Base-by-base conservation (phyloP, 1,139 yeast genomes). In the Suhomyces kunorum region DNA sequence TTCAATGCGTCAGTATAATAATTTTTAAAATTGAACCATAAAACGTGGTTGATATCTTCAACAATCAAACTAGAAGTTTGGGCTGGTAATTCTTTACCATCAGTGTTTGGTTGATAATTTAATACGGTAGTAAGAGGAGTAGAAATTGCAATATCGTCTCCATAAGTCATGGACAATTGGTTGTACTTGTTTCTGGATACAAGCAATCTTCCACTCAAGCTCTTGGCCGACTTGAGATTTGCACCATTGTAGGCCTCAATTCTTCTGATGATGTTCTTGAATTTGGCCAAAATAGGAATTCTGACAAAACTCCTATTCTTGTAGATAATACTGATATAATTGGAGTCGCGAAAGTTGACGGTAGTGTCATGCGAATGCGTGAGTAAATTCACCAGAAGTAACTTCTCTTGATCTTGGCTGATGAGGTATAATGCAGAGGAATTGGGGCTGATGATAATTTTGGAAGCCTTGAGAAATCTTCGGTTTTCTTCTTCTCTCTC, bases 11-110 rank as follows among this genome's bases (percentile, higher is more conserved):
- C 73, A 41, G 63, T 51, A 32, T 58, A 61, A 44, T 60, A 62
- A 44, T 67, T 65, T 28, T 57, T 58, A 41, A 68, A 70, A 43
- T 66, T 66, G 46, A 61, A 71, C 78, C 78, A 72, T 11, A 71
- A 47, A 5, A 66, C 50, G 42, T 71, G 76, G 44, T 66, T 64
- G 9, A 53, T 46, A 25, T 59, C 59, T 14, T 48, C 50, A 7
- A 58, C 59, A 1, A 59, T 55, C 2, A 53, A 50, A 23, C 33
- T 31, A 14, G 49, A 39, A 2, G 15, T 13, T 8, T 23, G 31
- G 3, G 25, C 20, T 4, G 20, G 12, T 18, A 13, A 12, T 28
- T 34, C 5, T 8, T 13, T 28, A 6, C 14, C 24, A 3, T 23
- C 23, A 3, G 32, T 14, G 4, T 25, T 32, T 11, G 14, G 17